Evolutionary conservation across 2,329 filamentous ascomycete genomes (phyloP).

Genomic region (Alternaria tenuissima): DNA sequence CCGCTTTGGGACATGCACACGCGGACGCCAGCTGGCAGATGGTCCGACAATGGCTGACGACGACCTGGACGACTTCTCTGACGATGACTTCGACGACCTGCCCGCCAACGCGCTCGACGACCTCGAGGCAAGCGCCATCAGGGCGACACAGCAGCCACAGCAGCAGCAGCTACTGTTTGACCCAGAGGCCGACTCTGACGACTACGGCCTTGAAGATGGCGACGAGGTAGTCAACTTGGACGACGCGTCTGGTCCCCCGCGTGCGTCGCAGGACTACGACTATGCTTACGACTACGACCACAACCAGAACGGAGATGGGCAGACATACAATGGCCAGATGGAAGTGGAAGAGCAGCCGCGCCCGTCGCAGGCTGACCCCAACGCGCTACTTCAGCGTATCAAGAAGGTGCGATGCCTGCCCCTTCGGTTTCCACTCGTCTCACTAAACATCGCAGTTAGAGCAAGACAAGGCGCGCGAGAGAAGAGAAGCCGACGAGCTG

Average conservation of each 20-base stretch:
- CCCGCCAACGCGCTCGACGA: conserved; percentile 55
- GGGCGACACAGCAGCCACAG: conserved; percentile 49
- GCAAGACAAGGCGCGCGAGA: conserved; percentile 50
- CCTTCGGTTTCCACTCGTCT: neutral
- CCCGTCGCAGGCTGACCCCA: conserved; percentile 39
- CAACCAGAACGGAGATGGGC: neutral
- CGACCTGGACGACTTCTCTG: conserved; percentile 55
- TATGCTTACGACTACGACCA: neutral
- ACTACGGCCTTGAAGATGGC: conserved; percentile 58
- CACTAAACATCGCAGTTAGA: conserved; percentile 51
- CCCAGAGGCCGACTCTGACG: conserved; percentile 41
- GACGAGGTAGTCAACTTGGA: conserved; percentile 56
- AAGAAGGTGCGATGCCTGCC: conserved; percentile 44
- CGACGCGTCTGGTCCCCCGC: conserved; percentile 32
- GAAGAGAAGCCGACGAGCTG: conserved; percentile 34
- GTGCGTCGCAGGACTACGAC: neutral
- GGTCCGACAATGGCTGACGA: conserved; percentile 50
- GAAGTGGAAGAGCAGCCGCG: conserved; percentile 32
- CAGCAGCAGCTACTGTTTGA: conserved; percentile 9
- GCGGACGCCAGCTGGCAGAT: conserved; percentile 1
- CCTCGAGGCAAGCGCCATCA: conserved; percentile 56
- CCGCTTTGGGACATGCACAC: conserved; percentile 18
- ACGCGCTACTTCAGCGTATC: conserved; percentile 53
- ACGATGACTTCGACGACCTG: conserved; percentile 54
- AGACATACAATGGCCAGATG: conserved; percentile 19